A percentile compares a stretch with the other conserved stretches of the same genome.
Conservation (phyloP, 2,329 filamentous ascomycete genomes). For the Cercospora nicotianae region DNA sequence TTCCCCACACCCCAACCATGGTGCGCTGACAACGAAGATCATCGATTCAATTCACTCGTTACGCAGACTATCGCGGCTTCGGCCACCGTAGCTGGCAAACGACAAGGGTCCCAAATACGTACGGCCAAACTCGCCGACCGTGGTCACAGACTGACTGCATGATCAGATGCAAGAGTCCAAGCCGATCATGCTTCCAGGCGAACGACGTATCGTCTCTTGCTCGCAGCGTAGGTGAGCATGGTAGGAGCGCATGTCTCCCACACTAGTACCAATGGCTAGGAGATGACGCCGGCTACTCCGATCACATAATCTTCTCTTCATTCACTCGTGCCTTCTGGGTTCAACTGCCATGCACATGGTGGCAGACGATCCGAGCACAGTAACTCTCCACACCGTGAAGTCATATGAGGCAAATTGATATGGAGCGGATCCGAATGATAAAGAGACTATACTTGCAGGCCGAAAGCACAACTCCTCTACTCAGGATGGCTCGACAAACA, state of each 20-base stretch:
- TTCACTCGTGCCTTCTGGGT: too few species aligned
- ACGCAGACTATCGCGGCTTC: neutral
- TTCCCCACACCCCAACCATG: neutral
- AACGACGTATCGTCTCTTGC: neutral
- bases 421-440: neutral
- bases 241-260: neutral
- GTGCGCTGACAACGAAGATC: neutral
- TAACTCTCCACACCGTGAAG: neutral
- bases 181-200: neutral
- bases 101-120: neutral
- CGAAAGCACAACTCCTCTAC: neutral
- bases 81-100: neutral
- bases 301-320: neutral
- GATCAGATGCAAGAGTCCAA: neutral
- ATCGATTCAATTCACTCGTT: neutral
- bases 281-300: neutral
- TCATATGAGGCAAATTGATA: neutral
- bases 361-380: neutral
- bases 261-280: neutral
- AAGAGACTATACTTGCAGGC: neutral
- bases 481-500: neutral
- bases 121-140: neutral
- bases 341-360: neutral
- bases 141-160: neutral
- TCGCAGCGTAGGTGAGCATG: neutral